Evolutionary conservation across 2,329 filamentous ascomycete genomes (phyloP), one percentile per base, ranked within the genome.

Genomic region (Gremmenia infestans): DNA sequence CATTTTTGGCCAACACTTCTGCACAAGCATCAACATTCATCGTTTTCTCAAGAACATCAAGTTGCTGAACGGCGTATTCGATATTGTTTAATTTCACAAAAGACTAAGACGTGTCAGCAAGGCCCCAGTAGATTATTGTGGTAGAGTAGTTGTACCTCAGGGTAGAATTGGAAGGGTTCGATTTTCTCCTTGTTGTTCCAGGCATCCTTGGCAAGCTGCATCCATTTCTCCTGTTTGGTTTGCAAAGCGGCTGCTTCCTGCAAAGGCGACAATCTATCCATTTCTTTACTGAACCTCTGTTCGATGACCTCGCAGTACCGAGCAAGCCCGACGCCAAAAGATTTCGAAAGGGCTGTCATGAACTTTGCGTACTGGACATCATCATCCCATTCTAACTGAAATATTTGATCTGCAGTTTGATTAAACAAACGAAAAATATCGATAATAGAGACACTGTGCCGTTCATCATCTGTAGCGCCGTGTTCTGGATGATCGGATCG

Each of bases 21-120:
- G 92, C 92, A 67, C 91, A 97, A 11, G 82, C 87, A 70, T 99
- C 94, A 12, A 96, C 91, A 65, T 97, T 92, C 78, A 97, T 90
- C 56, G 87, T 84, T 68, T 83, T 86, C 70, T 97, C 93, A 6
- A 99, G 79, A 71, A 89, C 91, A 70, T 99, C 94, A 52, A 99
- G 80, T 68, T 96, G 90, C 55, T 91, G 82, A 74, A 96, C 91
- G 5, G 92, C 93, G 72, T 91, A 97, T 73, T 97, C 93, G 62
- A 99, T 86, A 68, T 99, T 96, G 78, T 99, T 99, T 64, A 99
- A 81, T 73, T 97, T 99, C 60, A 99, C 91, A 66, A 99, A 88
- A 5, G 92, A 97, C 89, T 96, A 63, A 43, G 9, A 36, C 43
- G 46, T 15, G 52, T 62, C 74, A 63, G 43, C 9, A 36, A 46